phyloP scores from a whole-genome alignment of 768 basidiomycete species.

The Cubamyces lactineus region DNA sequence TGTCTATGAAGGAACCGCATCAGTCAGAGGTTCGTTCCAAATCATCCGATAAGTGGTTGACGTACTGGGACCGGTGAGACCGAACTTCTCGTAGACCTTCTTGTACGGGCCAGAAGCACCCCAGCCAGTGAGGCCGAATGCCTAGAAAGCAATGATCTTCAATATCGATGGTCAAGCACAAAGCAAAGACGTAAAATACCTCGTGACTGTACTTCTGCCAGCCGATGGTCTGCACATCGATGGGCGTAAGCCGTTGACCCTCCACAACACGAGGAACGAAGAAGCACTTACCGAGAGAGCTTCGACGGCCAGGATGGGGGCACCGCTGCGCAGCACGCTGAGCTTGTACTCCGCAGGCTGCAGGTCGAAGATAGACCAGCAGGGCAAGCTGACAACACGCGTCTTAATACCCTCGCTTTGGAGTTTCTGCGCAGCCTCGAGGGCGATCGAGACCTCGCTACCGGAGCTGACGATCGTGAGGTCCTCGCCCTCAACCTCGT shows the following conservation, averaged over 20 bases:
- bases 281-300: conserved; percentile 59
- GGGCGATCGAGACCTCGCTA: conserved; percentile 84
- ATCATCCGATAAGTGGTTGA: conserved; percentile 22
- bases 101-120: conserved; percentile 90
- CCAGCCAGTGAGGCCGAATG: conserved; percentile 76
- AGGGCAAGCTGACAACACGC: conserved; percentile 86
- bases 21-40: neutral
- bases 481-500: conserved; percentile 79
- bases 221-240: conserved; percentile 56
- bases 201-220: conserved; percentile 94
- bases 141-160: conserved; percentile 40
- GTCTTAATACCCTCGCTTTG: conserved; percentile 76
- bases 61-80: conserved; percentile 76
- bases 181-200: conserved; percentile 39
- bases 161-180: conserved; percentile 15
- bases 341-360: conserved; percentile 81
- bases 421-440: conserved; percentile 85
- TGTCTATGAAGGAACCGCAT: conserved; percentile 47
- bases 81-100: conserved; percentile 91
- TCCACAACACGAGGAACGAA: neutral
- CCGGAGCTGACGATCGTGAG: conserved; percentile 90
- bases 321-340: conserved; percentile 85
- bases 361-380: conserved; percentile 85
- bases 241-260: neutral
- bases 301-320: conserved; percentile 88